A percentile compares a stretch with the other conserved stretches of the same genome.
Evolutionary conservation across 306 rosid genomes (phyloP).

Genomic region (Bauhinia variegata): DNA sequence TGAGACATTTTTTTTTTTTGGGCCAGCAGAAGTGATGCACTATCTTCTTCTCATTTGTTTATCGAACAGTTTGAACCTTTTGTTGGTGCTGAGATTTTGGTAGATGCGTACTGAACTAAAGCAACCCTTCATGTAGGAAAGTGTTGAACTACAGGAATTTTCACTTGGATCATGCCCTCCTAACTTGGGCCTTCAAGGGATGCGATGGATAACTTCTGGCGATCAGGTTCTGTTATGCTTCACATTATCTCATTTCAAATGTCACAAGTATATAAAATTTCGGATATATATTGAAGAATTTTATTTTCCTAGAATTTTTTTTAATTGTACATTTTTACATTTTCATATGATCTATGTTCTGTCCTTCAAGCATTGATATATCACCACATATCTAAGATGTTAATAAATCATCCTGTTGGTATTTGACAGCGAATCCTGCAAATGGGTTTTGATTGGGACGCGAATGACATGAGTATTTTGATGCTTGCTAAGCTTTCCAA

Average conservation of each 20-base stretch:
- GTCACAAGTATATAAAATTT: constrained; percentile 6
- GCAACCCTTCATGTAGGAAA: constrained; percentile 58
- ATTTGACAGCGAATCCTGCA: constrained; percentile 67
- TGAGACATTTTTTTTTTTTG: constrained; percentile 27
- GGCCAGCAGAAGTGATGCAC: not conserved
- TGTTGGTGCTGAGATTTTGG: constrained; percentile 10
- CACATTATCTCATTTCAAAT: constrained; percentile 40
- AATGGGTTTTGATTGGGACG: constrained; percentile 81
- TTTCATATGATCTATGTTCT: constrained; percentile 17
- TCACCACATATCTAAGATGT: constrained; percentile 16
- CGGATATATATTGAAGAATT: not conserved
- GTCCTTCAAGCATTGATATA: constrained; percentile 7
- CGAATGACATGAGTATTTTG: constrained; percentile 75
- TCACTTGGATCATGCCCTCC: constrained; percentile 91
- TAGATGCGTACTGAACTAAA: constrained; percentile 24
- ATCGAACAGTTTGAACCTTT: not conserved
- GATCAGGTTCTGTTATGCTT: constrained; percentile 70
- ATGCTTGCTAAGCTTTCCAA: constrained; percentile 72
- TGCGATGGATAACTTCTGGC: constrained; percentile 73
- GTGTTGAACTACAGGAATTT: constrained; percentile 70
- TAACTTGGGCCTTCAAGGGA: constrained; percentile 82
- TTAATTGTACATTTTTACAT: no score
- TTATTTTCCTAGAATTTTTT: no score
- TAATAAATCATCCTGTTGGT: constrained; percentile 22
- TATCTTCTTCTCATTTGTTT: not conserved